Conservation (phyloP, 2,329 filamentous ascomycete genomes). For the Cladophialophora exuberans region DNA sequence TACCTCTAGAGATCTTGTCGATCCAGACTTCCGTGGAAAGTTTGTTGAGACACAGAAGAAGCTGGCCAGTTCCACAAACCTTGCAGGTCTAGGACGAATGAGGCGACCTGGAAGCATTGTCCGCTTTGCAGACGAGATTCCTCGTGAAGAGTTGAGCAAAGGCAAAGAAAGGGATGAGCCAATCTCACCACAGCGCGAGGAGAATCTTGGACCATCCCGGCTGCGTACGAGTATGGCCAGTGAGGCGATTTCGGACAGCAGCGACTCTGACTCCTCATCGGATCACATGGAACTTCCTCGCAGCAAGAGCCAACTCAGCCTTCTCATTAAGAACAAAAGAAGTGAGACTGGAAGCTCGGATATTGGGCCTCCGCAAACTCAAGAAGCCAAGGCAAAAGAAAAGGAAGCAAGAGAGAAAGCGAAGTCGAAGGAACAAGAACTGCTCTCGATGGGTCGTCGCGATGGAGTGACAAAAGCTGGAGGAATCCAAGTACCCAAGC, state of each 20-base stretch:
- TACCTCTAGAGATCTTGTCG: slow-evolving; percentile 37
- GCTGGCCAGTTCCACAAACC: slow-evolving; percentile 27
- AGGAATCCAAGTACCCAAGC: slow-evolving; percentile 29
- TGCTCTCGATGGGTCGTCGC: slow-evolving; percentile 29
- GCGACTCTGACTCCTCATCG: slow-evolving; percentile 18
- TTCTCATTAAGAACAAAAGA: slow-evolving; percentile 33
- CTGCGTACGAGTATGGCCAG: slow-evolving; percentile 17
- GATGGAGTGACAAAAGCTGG: slow-evolving; percentile 32
- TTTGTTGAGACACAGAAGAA: slow-evolving; percentile 40
- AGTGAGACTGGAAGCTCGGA: slow-evolving; percentile 24
- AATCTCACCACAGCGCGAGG: slow-evolving; percentile 3
- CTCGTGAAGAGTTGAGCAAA: slow-evolving; percentile 16
- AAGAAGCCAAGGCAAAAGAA: slow-evolving; percentile 18
- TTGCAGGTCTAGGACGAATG: slow-evolving; percentile 25
- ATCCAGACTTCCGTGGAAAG: slow-evolving; percentile 42
- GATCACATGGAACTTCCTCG: slow-evolving; percentile 25
- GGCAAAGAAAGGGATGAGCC: slow-evolving; percentile 26
- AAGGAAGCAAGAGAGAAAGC: slow-evolving; percentile 20
- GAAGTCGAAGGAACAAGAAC: slow-evolving; percentile 26
- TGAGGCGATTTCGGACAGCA: slow-evolving; percentile 8
- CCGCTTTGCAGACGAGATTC: slow-evolving; percentile 30
- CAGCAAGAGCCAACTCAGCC: slow-evolving; percentile 35
- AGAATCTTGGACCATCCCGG: slow-evolving; percentile 10
- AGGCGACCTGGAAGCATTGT: slow-evolving; percentile 30
- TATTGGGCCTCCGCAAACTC: slow-evolving; percentile 19